phyloP scores from a whole-genome alignment of 2,329 filamentous ascomycete species.

The Fusarium bulbicola region DNA sequence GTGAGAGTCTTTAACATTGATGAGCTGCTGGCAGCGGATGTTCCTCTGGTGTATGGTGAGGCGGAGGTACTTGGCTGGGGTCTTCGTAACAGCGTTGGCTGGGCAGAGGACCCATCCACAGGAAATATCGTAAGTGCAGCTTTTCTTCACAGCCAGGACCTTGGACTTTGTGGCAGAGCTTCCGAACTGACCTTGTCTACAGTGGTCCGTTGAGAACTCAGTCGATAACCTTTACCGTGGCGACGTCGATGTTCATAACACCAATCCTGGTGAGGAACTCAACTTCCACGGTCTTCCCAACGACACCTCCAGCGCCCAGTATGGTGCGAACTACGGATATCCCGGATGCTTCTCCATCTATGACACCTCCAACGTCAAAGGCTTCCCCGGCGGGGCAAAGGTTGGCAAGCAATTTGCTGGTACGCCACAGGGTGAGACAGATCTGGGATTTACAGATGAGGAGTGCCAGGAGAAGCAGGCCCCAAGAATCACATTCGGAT shows the following conservation, averaged over 20 bases:
- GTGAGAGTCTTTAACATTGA: conserved; percentile 1
- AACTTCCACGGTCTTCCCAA: conserved; percentile 11
- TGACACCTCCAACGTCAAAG: neutral
- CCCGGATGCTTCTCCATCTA: conserved; percentile 11
- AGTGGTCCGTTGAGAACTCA: conserved; percentile 17
- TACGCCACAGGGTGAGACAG: neutral
- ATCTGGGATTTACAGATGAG: conserved; percentile 10
- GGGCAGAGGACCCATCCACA: conserved; percentile 5
- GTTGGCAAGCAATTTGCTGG: conserved; percentile 8
- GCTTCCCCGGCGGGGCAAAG: neutral
- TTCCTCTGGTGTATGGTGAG: neutral
- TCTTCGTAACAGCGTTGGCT: conserved; percentile 12
- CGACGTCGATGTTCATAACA: conserved; percentile 4
- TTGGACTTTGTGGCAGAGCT: accelerated
- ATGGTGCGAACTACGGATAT: conserved; percentile 9
- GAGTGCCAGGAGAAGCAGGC: conserved; percentile 9
- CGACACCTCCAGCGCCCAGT: neutral
- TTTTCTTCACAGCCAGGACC: neutral
- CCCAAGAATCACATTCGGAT: neutral
- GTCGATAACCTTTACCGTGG: conserved; percentile 9
- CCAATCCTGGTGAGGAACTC: conserved; percentile 6
- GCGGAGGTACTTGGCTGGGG: conserved; percentile 1
- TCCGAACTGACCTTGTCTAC: too few species aligned
- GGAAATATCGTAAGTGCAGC: neutral
- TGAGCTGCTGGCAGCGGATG: neutral